Base-by-base conservation (phyloP, 2,329 filamentous ascomycete genomes). In the Elsinoe necatrix region DNA sequence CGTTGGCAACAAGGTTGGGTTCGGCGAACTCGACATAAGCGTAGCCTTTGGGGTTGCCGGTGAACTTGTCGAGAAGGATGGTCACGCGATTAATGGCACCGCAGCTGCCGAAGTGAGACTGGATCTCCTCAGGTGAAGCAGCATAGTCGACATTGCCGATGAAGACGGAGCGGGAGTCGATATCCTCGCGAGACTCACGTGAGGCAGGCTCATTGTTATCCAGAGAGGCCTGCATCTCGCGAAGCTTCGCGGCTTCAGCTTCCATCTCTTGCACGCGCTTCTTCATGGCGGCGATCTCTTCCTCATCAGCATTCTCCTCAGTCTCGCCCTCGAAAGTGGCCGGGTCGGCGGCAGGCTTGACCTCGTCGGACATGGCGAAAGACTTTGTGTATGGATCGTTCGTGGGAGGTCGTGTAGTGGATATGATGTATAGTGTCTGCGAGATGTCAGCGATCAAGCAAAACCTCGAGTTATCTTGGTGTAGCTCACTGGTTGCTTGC, bases 101-200 rank as follows among this genome's bases (percentile, higher is more conserved):
- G 67, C 90, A 95, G 77, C 85, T 95, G 77, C 95, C 90, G 76
- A 98, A 98, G 69, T 98, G 93, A 59, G 90, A 89, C 77, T 98
- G 93, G 59, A 98, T 93, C 76, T 98, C 93, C 74, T 98, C 93
- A 1, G 93, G 93, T 25, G 90, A 95, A 20, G 92, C 91, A 61
- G 89, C 91, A 73, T 98, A 98, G 74, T 98, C 93, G 63, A 98
- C 93, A 66, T 98, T 98, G 64, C 93, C 93, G 43, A 98, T 93
- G 71, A 98, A 98, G 72, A 98, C 90, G 74, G 90, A 96, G 67
- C 93, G 85, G 63, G 85, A 85, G 73, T 98, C 93, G 59, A 98
- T 84, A 64, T 96, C 95, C 71, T 96, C 91, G 73, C 95, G 95
- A 75, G 91, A 90, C 69, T 97, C 93, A 63, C 86, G 83, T 60